Percentiles rank a stretch among this genome's conserved stretches.
These are phyloP conservation scores for Populus davidiana DNA, from an alignment of 345 rosid species.

Conservation along the genomic window DNA sequence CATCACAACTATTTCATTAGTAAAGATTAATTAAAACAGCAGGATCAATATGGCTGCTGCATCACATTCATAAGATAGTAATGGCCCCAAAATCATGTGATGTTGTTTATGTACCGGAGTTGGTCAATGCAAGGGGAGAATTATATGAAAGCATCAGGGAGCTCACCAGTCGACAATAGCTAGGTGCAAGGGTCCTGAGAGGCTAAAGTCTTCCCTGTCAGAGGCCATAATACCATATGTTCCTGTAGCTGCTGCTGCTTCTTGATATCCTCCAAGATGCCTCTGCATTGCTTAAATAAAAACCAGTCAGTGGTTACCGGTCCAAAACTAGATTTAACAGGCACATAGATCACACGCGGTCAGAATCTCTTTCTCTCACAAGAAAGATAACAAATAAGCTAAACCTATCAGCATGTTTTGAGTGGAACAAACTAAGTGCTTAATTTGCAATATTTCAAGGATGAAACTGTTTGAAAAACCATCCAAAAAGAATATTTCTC, in stretches of 20 bases:
- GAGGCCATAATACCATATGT: conserved; percentile 38
- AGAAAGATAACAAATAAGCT: neutral
- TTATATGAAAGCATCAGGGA: neutral
- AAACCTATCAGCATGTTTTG: neutral
- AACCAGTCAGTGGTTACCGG: neutral
- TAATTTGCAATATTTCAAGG: neutral
- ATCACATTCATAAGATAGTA: neutral
- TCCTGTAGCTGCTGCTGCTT: neutral
- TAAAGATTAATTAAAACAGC: neutral
- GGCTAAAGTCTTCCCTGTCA: conserved; percentile 63
- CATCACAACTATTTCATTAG: neutral
- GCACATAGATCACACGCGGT: neutral
- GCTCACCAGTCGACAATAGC: conserved; percentile 65
- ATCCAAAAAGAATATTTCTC: neutral
- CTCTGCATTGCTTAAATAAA: conserved; percentile 18
- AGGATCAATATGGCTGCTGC: neutral
- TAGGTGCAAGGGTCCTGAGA: conserved; percentile 67
- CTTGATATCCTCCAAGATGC: conserved; percentile 15
- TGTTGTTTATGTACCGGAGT: neutral
- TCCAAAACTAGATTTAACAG: neutral
- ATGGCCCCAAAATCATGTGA: neutral
- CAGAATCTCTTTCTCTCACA: neutral
- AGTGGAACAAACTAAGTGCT: neutral
- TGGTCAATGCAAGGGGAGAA: neutral
- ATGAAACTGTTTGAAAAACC: neutral